phyloP scores from a whole-genome alignment of 2,329 filamentous ascomycete genomes.

The Sporothrix variecibatus region DNA sequence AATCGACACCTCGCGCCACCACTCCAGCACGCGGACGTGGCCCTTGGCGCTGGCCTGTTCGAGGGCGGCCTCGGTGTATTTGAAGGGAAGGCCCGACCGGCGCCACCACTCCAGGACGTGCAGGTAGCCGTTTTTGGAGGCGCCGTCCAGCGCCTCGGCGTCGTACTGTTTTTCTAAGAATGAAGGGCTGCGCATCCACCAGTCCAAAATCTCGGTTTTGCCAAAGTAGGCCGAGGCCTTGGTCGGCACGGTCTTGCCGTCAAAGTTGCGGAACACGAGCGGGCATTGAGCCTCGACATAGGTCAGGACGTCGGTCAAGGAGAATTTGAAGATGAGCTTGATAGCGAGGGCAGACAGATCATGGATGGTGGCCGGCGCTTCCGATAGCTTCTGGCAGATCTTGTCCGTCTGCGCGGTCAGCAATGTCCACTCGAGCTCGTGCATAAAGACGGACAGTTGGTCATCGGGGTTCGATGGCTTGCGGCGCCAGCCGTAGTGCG shows the following conservation, averaged over 20 bases:
- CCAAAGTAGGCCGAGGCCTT: conserved; percentile 88
- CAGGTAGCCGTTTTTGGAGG: conserved; percentile 81
- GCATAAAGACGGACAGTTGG: conserved; percentile 69
- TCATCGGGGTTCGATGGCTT: conserved; percentile 62
- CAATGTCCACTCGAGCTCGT: conserved; percentile 82
- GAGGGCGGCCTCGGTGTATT: conserved; percentile 83
- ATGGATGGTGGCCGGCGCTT: conserved; percentile 68
- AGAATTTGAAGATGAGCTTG: conserved; percentile 90
- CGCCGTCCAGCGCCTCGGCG: conserved; percentile 80
- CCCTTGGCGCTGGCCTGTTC: conserved; percentile 86
- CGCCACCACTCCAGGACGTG: conserved; percentile 89
- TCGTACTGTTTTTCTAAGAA: conserved; percentile 87
- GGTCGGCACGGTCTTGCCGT: conserved; percentile 80
- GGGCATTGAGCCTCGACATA: conserved; percentile 64
- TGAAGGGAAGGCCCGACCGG: conserved; percentile 72
- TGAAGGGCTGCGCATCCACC: conserved; percentile 82
- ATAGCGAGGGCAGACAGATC: conserved; percentile 78
- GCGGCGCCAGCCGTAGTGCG: conserved; percentile 60
- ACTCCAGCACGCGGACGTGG: conserved; percentile 82
- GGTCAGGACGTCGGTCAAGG: conserved; percentile 73
- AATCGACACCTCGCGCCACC: conserved; percentile 77
- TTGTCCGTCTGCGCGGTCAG: conserved; percentile 69
- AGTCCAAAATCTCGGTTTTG: conserved; percentile 80
- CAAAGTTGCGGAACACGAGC: conserved; percentile 82
- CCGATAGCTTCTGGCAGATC: conserved; percentile 72